These are phyloP conservation scores for Monosporascus sp. DNA, from an alignment of 2,329 filamentous ascomycete species.

Conservation along the genomic window DNA sequence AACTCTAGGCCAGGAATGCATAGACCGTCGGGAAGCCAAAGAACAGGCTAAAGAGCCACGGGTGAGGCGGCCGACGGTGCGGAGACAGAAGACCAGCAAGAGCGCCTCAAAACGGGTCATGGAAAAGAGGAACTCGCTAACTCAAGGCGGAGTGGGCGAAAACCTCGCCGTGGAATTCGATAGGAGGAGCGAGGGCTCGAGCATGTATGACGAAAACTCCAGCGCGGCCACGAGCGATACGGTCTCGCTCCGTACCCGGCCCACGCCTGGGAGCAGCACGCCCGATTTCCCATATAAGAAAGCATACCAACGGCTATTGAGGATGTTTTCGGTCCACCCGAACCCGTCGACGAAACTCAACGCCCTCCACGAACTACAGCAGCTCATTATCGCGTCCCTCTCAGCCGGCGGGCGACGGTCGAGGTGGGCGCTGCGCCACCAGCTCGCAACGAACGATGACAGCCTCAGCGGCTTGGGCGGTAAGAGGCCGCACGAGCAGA, in stretches of 20 bases:
- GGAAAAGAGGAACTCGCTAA: constrained; percentile 64
- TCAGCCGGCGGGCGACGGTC: constrained; percentile 46
- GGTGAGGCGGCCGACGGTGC: constrained; percentile 33
- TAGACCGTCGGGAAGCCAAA: constrained; percentile 54
- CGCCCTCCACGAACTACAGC: constrained; percentile 75
- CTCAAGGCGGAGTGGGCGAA: constrained; percentile 50
- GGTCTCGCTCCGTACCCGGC: constrained; percentile 24
- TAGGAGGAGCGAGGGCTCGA: constrained; percentile 32
- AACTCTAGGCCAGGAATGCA: constrained; percentile 60
- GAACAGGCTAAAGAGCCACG: constrained; percentile 49
- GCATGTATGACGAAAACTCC: constrained; percentile 36
- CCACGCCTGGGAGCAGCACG: constrained; percentile 28
- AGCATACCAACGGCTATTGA: constrained; percentile 73
- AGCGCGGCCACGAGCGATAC: constrained; percentile 36
- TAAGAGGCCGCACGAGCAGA: constrained; percentile 54
- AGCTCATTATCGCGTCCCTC: constrained; percentile 72
- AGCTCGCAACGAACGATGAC: constrained; percentile 31
- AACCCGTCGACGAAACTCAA: constrained; percentile 84
- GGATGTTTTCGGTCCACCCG: constrained; percentile 82
- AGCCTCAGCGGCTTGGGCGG: constrained; percentile 27
- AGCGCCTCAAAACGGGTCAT: constrained; percentile 46
- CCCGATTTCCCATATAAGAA: constrained; percentile 72
- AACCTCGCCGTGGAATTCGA: constrained; percentile 25
- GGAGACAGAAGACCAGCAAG: constrained; percentile 38
- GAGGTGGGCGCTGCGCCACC: constrained; percentile 32